phyloP scores from a whole-genome alignment of 305 asterid genomes.

The Solanum hybrid region DNA sequence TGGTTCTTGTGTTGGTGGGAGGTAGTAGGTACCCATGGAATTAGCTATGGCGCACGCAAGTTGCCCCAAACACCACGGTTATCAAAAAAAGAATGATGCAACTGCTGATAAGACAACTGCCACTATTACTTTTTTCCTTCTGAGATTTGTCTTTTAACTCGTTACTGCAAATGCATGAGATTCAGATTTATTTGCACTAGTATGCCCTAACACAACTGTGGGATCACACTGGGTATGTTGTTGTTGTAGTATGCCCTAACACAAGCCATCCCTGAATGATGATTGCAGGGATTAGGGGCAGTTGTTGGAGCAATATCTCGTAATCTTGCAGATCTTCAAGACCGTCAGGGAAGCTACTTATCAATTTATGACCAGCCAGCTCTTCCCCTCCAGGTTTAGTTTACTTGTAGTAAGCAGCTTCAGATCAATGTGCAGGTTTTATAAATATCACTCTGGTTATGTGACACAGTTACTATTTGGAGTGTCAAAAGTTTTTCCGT shows the following conservation, averaged over 20 bases:
- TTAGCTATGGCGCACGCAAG: background rate
- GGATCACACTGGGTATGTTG: background rate
- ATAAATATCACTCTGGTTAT: background rate
- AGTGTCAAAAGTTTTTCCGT: background rate
- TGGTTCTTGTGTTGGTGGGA: background rate
- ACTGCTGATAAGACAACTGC: background rate
- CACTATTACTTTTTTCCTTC: background rate
- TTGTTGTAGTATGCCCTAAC: background rate
- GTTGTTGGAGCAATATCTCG: slow-evolving; percentile 98
- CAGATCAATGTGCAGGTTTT: background rate
- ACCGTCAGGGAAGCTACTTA: slow-evolving; percentile 86
- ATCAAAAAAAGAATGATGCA: background rate
- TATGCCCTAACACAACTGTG: background rate
- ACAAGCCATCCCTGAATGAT: background rate
- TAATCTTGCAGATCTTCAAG: slow-evolving; percentile 93
- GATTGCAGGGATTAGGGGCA: slow-evolving; percentile 84
- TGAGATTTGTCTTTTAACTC: background rate
- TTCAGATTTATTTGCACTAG: background rate
- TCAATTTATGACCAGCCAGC: slow-evolving; percentile 93
- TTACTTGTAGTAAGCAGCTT: background rate
- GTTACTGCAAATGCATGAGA: background rate
- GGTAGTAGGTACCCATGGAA: background rate
- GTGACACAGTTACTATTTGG: background rate
- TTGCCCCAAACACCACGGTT: background rate
- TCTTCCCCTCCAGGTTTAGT: slow-evolving; percentile 68